Conservation (phyloP, 116 monocot genomes). For the Posidonia oceanica region DNA sequence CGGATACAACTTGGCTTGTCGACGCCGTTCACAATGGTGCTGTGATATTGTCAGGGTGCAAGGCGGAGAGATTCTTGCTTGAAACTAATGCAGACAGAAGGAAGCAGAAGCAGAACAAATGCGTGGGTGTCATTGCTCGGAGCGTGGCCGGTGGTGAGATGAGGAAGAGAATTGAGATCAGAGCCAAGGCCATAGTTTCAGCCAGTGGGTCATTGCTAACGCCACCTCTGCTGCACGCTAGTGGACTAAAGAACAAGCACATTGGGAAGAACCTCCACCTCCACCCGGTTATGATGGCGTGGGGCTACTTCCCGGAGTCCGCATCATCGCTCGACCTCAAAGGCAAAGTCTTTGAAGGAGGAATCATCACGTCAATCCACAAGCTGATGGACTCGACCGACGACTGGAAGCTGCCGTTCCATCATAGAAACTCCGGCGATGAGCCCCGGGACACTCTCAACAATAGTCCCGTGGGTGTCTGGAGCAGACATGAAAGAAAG, state of each 20-base stretch:
- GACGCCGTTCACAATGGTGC: constrained; percentile 70
- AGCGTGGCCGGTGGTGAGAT: constrained; percentile 13
- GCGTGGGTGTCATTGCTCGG: constrained; percentile 45
- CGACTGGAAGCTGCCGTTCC: constrained; percentile 5
- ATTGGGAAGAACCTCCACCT: constrained; percentile 83
- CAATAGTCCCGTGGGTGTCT: constrained; percentile 59
- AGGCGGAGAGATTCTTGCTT: constrained; percentile 63
- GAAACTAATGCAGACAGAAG: constrained; percentile 14
- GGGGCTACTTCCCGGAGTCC: constrained; percentile 88
- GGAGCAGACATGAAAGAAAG: constrained; percentile 66
- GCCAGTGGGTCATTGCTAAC: constrained; percentile 81
- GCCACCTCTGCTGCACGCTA: constrained; percentile 49
- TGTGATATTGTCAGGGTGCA: constrained; percentile 65
- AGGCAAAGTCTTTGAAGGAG: constrained; percentile 61
- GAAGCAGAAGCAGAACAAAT: constrained; percentile 37
- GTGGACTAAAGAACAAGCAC: constrained; percentile 65
- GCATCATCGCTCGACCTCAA: constrained; percentile 25
- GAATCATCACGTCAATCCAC: constrained; percentile 86
- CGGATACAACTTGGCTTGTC: constrained; percentile 90
- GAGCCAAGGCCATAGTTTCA: constrained; percentile 60
- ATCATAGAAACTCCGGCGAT: constrained; percentile 63
- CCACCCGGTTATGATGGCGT: constrained; percentile 59
- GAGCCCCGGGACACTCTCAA: constrained; percentile 40
- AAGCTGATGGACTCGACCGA: constrained; percentile 20
- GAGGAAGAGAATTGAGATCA: constrained; percentile 30